Base-by-base conservation (phyloP, 164 flowering plant species). In the Cinnamomum micranthum region DNA sequence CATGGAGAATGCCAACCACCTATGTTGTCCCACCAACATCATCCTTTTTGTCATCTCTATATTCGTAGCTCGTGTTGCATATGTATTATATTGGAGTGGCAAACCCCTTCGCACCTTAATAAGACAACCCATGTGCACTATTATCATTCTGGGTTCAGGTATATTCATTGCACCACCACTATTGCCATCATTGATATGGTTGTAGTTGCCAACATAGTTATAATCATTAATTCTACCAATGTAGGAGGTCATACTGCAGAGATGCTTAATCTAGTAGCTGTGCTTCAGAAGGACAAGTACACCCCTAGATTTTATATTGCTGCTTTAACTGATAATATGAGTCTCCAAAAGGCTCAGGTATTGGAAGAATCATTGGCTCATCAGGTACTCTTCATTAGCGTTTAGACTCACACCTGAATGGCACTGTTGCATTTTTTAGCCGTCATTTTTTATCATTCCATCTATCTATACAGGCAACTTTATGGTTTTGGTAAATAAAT, bases 171-270 rank as follows among this genome's bases (percentile, higher is more conserved):
- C 24, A 22, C 19, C 14, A 25, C 68, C 47, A 14, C 59, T 23
- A 20, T 59, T 24, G 24, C 50, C 60, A 65, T 47, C 68, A 35
- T 7, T 14, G 63, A 15, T 13, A 23, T 41, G n/a, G 22, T 62
- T 9, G 11, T 60, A 51, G 47, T 23, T 50, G 22, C 28, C 67
- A 64, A 6, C 15, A 1, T 63, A 11, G n/a, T 62, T 23, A 25
- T 77, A 52, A 71, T 71, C 63, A 55, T 74, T 68, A 24, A 11
- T 65, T 71, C 13, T 51, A 27, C 51, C 68, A 15, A 66, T 82
- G 74, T 59, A 93, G 98, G 99, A 33, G 99, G 99, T 60, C 98
- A 93, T 81, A 95, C 99, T 0, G 98, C 98, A 1, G 99, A 96
- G 90, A 91, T 96, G 95, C 74, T 96, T n/a, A 92, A 92, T 85